Conservation (phyloP, 495 filamentous ascomycete genomes). For the Umbilicaria muhlenbergii region DNA sequence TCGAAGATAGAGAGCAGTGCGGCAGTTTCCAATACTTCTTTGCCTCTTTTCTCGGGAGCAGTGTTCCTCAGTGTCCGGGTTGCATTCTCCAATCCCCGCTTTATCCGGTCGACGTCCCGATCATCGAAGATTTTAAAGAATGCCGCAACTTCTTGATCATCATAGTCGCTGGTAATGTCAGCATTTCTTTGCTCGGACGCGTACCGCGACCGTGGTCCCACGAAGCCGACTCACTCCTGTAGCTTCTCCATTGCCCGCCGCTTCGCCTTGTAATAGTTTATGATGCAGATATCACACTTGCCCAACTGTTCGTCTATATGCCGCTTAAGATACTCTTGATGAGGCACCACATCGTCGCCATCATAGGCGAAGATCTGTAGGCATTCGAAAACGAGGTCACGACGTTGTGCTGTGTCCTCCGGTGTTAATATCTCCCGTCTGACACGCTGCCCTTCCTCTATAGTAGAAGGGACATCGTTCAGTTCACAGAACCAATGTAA, state of each 20-base stretch:
- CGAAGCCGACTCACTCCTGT: conserved; percentile 26
- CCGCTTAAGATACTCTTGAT: conserved; percentile 42
- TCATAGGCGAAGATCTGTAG: conserved; percentile 54
- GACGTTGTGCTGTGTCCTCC: conserved; percentile 33
- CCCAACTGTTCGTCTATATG: conserved; percentile 39
- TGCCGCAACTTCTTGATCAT: conserved; percentile 43
- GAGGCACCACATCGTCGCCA: conserved; percentile 39
- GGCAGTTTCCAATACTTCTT: conserved; percentile 30
- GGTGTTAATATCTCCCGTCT: conserved; percentile 11
- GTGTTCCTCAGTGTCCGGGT: conserved; percentile 30
- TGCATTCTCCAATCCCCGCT: conserved; percentile 34
- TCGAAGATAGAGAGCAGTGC: conserved; percentile 48
- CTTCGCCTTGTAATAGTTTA: conserved; percentile 62
- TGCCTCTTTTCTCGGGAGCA: conserved; percentile 29
- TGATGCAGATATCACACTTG: conserved; percentile 65
- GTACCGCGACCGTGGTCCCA: neutral
- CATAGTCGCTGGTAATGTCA: conserved; percentile 26
- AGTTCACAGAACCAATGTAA: conserved; percentile 14
- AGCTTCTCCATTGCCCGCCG: conserved; percentile 45
- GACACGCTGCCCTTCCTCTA: neutral
- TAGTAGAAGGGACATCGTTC: neutral
- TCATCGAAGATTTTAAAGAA: conserved; percentile 40
- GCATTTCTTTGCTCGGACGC: conserved; percentile 4
- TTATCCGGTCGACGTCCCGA: conserved; percentile 48
- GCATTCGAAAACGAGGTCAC: conserved; percentile 42